These are phyloP conservation scores for Ogataea hybrid DNA, from an alignment of 1,139 yeast genomes.

Conservation along the genomic window DNA sequence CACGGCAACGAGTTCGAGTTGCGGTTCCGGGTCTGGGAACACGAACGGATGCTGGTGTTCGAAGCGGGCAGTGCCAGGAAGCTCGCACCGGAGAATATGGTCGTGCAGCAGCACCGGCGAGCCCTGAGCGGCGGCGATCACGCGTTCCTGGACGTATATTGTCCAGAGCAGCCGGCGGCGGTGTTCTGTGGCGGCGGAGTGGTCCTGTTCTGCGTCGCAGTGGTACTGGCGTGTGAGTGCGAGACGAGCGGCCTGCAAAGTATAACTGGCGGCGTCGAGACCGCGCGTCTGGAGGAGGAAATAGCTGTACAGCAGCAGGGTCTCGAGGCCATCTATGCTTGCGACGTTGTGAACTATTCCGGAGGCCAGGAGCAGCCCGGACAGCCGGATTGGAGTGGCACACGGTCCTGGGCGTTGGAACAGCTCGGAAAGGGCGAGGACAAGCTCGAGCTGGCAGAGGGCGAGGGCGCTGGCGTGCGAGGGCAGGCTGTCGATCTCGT, in stretches of 20 bases:
- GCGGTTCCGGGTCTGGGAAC: slow-evolving; percentile 72
- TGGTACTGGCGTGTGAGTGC: slow-evolving; percentile 73
- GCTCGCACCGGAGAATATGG: slow-evolving; percentile 64
- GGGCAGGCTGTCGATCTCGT: slow-evolving; percentile 1
- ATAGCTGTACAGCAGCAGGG: slow-evolving; percentile 65
- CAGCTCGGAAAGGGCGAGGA: slow-evolving; percentile 2
- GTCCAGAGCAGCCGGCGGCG: slow-evolving; percentile 84
- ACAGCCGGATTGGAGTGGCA: slow-evolving; percentile 35
- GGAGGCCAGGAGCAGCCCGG: too few species aligned
- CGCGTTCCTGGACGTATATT: slow-evolving; percentile 75
- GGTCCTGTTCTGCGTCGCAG: slow-evolving; percentile 65
- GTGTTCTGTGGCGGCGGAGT: slow-evolving; percentile 64
- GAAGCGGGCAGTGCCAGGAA: slow-evolving; percentile 54
- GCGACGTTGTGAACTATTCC: slow-evolving; percentile 57
- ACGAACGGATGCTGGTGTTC: slow-evolving; percentile 46
- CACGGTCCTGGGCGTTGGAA: background rate
- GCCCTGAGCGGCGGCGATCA: slow-evolving; percentile 76
- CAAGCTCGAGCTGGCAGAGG: slow-evolving; percentile 1
- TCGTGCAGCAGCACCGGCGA: slow-evolving; percentile 70
- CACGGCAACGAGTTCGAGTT: slow-evolving; percentile 68
- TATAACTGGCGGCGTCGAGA: slow-evolving; percentile 67
- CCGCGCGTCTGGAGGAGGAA: slow-evolving; percentile 76
- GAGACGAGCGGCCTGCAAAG: slow-evolving; percentile 68
- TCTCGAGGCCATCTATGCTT: slow-evolving; percentile 72
- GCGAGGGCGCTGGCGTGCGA: background rate